A percentile compares a stretch with the other conserved stretches of the same genome.
These are phyloP conservation scores for Nemania abortiva DNA, from an alignment of 2,329 filamentous ascomycete species.

Conservation along the genomic window DNA sequence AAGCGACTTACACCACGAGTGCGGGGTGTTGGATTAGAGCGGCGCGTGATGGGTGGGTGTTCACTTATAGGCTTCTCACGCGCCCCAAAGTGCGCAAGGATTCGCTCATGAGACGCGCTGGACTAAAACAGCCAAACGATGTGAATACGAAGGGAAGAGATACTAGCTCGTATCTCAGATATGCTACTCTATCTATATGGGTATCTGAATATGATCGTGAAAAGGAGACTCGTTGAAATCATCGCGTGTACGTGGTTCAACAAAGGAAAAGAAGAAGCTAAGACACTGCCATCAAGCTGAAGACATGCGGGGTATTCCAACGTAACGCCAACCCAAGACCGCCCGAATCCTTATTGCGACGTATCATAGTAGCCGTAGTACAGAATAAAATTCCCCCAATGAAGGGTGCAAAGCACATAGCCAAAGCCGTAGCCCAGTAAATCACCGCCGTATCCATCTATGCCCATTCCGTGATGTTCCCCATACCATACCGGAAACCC, in stretches of 20 bases:
- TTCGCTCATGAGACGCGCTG: constrained; percentile 27
- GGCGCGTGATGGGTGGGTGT: constrained; percentile 34
- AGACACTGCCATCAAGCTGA: neutral
- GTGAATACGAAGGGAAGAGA: constrained; percentile 2
- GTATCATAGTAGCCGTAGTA: too few species aligned
- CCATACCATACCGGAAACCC: neutral
- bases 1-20: constrained; percentile 35
- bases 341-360: constrained; percentile 3
- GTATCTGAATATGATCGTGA: constrained; percentile 14
- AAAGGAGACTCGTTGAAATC: constrained; percentile 14
- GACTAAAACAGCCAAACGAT: neutral
- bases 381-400: neutral
- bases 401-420: constrained; percentile 2
- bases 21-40: constrained; percentile 11
- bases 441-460: neutral
- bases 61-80: constrained; percentile 29
- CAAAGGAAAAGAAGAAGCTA: constrained; percentile 4
- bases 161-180: neutral
- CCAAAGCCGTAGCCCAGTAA: constrained; percentile 8
- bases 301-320: constrained; percentile 30
- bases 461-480: neutral
- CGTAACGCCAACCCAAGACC: neutral
- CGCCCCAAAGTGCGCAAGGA: constrained; percentile 21
- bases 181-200: constrained; percentile 6
- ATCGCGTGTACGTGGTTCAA: constrained; percentile 1